Percentiles rank a stretch among this genome's conserved stretches.
Conservation (phyloP, 2,329 filamentous ascomycete species). For the Fusarium tricinctum region DNA sequence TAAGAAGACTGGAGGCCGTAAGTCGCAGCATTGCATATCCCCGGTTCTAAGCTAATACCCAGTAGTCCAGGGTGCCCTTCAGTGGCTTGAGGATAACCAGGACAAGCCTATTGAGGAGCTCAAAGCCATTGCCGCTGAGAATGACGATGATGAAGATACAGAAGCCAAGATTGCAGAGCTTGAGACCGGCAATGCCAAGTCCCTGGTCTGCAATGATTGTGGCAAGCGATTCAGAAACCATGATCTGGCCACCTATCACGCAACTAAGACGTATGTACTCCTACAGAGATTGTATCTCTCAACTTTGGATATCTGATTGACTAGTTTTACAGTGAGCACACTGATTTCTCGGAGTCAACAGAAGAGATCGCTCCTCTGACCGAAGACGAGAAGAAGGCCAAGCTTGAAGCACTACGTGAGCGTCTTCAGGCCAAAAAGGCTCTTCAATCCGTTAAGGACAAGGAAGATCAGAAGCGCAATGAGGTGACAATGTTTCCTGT, state of each 20-base stretch:
- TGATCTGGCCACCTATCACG: slow-evolving; percentile 89
- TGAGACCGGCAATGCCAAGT: slow-evolving; percentile 80
- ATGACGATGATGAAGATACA: slow-evolving; percentile 64
- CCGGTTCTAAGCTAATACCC: slow-evolving; percentile 19
- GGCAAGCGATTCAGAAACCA: slow-evolving; percentile 89
- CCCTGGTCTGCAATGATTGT: slow-evolving; percentile 94
- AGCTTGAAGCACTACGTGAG: slow-evolving; percentile 79
- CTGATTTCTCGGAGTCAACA: slow-evolving; percentile 92
- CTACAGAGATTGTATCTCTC: not conserved
- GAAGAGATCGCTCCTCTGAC: slow-evolving; percentile 93
- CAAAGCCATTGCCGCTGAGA: slow-evolving; percentile 61
- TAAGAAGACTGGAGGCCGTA: slow-evolving; percentile 84
- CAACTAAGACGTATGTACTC: slow-evolving; percentile 78
- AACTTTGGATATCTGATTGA: not conserved
- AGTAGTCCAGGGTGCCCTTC: slow-evolving; percentile 87
- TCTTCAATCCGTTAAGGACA: slow-evolving; percentile 77
- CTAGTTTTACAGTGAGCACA: slow-evolving; percentile 74
- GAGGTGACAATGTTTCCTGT: slow-evolving; percentile 68
- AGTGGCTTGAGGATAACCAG: slow-evolving; percentile 95
- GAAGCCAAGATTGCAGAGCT: slow-evolving; percentile 74
- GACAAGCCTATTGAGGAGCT: slow-evolving; percentile 90
- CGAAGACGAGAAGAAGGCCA: slow-evolving; percentile 89
- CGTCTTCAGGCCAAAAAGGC: slow-evolving; percentile 81
- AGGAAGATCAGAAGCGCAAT: slow-evolving; percentile 85
- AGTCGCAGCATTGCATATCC: slow-evolving; percentile 53